Base-by-base conservation (phyloP, 192 early-diverging fungal genomes). In the Glomus cerebriforme region DNA sequence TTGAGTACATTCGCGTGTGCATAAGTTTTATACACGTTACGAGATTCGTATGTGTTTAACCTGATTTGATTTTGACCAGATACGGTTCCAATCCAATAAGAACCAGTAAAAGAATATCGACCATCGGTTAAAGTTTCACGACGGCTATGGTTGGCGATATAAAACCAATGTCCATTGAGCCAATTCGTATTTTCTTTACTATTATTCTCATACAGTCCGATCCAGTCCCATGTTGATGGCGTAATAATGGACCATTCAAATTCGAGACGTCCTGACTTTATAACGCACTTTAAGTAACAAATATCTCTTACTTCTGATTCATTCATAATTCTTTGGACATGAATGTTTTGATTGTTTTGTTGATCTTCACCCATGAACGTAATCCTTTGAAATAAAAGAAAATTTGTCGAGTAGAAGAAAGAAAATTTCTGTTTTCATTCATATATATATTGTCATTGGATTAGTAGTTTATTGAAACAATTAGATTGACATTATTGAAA, bases 171-270 rank as follows among this genome's bases (percentile, higher is more conserved):
- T 2, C 58, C 29, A 73, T 58, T 49, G 26, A 73, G 71, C 45
- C 71, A 73, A 35, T 73, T 3, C 8, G 17, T 73, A 73, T 73
- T 73, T 73, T 29, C 19, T 73, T 49, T 73, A 3, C 45, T 45
- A 6, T 13, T 29, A 34, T 73, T 7, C 4, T 73, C 43, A 54
- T 54, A 73, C 6, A 73, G 22, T 31, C 47, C 45, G 5, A 73
- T 70, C 68, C 68, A 70, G 34, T 70, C 68, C 68, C 68, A 70
- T 7, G 5, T 45, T 1, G 68, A 70, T 26, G 45, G 71, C 13
- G 71, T 73, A 54, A 45, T 73, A 34, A 73, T 73, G 13, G 71
- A 73, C 71, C 71, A 73, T n/a, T 27, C 34, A 47, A 73, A 54
- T 54, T 73, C 47, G 1, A 73, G 34, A 26, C 2, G 1, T 58